A percentile compares a stretch with the other conserved stretches of the same genome.
phyloP scores from a whole-genome alignment of 2,329 filamentous ascomycete species.

The Fusarium papillatum region DNA sequence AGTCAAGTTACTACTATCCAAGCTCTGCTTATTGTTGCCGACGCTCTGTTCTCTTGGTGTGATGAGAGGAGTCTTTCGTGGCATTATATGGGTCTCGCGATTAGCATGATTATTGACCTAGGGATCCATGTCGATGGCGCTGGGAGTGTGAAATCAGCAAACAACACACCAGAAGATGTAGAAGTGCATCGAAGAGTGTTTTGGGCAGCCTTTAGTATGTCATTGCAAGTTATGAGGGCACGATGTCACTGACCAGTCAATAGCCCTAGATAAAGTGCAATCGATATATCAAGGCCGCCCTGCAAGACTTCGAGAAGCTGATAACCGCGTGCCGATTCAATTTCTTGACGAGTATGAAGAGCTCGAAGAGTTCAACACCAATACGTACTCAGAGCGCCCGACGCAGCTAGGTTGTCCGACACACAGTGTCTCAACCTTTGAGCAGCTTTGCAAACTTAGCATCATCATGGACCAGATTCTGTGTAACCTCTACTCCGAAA shows the following conservation, averaged over 20 bases:
- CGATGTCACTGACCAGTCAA: neutral
- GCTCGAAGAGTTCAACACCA: slow-evolving; percentile 60
- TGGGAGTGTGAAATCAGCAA: neutral
- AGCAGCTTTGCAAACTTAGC: slow-evolving; percentile 56
- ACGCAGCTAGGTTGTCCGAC: slow-evolving; percentile 51
- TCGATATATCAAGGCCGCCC: slow-evolving; percentile 66
- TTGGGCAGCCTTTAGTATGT: slow-evolving; percentile 36
- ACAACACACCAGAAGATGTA: slow-evolving; percentile 55
- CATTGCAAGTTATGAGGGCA: fast-evolving
- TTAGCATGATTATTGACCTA: slow-evolving; percentile 26
- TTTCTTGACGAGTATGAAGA: slow-evolving; percentile 65
- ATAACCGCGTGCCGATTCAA: slow-evolving; percentile 58
- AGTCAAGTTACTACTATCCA: slow-evolving; percentile 21
- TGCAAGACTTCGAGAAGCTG: slow-evolving; percentile 56
- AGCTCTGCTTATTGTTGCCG: neutral
- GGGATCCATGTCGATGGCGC: slow-evolving; percentile 3
- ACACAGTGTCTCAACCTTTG: slow-evolving; percentile 57
- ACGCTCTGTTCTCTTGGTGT: neutral
- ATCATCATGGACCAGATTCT: slow-evolving; percentile 59
- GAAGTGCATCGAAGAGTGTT: slow-evolving; percentile 58
- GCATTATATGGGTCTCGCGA: slow-evolving; percentile 27
- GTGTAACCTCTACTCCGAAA: slow-evolving; percentile 57
- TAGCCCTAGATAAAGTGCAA: slow-evolving; percentile 60
- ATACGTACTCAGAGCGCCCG: slow-evolving; percentile 49
- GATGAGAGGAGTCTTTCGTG: slow-evolving; percentile 20